Evolutionary conservation across 83 land plant species (phyloP), one percentile per base, ranked within the genome.

Genomic region (Picea mariana): DNA sequence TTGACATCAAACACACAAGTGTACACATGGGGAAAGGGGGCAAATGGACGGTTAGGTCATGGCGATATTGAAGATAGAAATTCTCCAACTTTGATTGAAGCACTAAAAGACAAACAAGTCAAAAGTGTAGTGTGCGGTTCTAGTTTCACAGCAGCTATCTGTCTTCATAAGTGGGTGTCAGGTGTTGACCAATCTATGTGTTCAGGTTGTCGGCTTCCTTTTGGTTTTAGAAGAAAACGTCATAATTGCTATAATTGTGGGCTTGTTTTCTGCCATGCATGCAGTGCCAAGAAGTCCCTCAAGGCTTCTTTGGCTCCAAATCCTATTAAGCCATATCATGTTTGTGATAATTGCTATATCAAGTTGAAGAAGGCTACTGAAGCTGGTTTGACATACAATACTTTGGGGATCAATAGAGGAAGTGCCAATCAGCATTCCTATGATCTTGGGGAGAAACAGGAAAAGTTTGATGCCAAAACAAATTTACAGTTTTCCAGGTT

Each of bases 221-320:
- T 96, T 84, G 92, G 93, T 61, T 94, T 96, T 76, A 90, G 92
- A 77, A 90, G 98, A 81, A 96, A 94, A 67, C 90, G 94, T 20
- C 98, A 95, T 80, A 91, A 95, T 84, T 95, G 98, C 86, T 95
- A 95, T 77, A 95, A 95, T 55, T 95, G 98, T 89, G 98, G 98
- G 34, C 80, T 89, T 61, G 91, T 92, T 21, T 92, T 91, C 66
- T 96, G 98, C 86, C 95, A 96, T 81, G 85, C 93, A 67, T 96
- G 98, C 84, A 94, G 92, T 79, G 80, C 93, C 20, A 89, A 75
- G 75, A 96, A 96, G 85, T 86, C 92, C 21, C 62, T 89, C 24
- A 92, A 85, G 81, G 96, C 97, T 21, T 85, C 95, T 34, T 63
- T 94, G 80, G 98, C 98, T 24, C 98, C 96, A 42, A 89, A 84